Evolutionary conservation across 2,329 filamentous ascomycete species (phyloP).

Genomic region (Trichoderma endophyticum): DNA sequence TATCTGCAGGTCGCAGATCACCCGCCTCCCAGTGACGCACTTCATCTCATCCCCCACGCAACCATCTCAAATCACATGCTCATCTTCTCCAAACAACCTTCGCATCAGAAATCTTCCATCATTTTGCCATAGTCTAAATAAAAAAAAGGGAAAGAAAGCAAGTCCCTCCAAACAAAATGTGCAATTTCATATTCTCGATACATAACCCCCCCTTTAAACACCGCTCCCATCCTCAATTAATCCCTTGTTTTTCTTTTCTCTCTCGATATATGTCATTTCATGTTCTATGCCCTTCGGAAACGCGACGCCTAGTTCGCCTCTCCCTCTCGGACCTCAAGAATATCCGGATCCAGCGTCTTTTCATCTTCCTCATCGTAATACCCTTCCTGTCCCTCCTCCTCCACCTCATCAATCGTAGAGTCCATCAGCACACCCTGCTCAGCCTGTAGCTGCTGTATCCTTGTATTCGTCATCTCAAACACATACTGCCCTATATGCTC

Average conservation of each 20-base stretch:
- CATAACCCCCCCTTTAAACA: neutral
- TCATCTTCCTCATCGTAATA: slow-evolving; percentile 33
- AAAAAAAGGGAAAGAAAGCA: neutral
- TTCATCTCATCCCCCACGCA: neutral
- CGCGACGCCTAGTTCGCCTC: slow-evolving; percentile 22
- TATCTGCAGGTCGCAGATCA: slow-evolving; percentile 16
- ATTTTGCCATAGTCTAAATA: neutral
- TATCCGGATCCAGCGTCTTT: slow-evolving; percentile 33
- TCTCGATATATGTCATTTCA: neutral
- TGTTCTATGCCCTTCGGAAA: neutral
- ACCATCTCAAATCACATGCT: neutral
- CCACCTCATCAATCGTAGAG: slow-evolving; percentile 27
- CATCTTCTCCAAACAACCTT: neutral
- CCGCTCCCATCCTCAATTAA: neutral
- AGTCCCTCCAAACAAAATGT: neutral
- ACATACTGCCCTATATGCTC: slow-evolving; percentile 97
- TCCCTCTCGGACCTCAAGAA: slow-evolving; percentile 36
- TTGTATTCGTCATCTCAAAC: slow-evolving; percentile 83
- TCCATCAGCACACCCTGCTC: slow-evolving; percentile 31
- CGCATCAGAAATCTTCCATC: neutral
- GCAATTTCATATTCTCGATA: neutral
- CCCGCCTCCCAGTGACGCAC: neutral
- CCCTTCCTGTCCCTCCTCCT: slow-evolving; percentile 31
- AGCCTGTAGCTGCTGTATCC: slow-evolving; percentile 47
- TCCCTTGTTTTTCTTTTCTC: neutral